A percentile compares a stretch with the other conserved stretches of the same genome.
Evolutionary conservation across 495 filamentous ascomycete genomes (phyloP).

Genomic region (Podospora comata): DNA sequence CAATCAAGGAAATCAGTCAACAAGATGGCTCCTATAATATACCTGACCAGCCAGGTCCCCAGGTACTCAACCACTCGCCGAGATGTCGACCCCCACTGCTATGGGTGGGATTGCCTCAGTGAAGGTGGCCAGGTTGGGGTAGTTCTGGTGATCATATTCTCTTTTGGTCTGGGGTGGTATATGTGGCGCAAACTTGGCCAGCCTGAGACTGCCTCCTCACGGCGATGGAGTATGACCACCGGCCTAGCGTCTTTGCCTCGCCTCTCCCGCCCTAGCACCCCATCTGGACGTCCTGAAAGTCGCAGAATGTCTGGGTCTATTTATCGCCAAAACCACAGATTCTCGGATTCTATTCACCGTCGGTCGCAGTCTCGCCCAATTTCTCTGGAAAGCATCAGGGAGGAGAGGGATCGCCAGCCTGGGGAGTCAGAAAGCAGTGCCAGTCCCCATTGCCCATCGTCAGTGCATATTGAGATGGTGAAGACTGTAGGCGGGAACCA

Average conservation of each 20-base stretch:
- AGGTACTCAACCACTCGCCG: background rate
- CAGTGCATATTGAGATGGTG: background rate
- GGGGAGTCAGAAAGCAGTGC: background rate
- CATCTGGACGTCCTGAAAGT: background rate
- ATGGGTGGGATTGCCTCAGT: constrained; percentile 27
- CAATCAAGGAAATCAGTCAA: background rate
- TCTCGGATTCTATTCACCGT: background rate
- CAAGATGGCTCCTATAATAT: constrained; percentile 1
- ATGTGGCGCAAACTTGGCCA: background rate
- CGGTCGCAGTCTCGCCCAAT: background rate
- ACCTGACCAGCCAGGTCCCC: background rate
- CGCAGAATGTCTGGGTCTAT: too few relatives aligned
- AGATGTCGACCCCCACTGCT: constrained; percentile 1
- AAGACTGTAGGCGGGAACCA: background rate
- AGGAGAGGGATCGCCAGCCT: background rate
- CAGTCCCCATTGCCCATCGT: background rate
- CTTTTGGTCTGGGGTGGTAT: background rate
- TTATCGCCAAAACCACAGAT: background rate
- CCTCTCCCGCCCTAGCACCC: background rate
- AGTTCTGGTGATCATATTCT: constrained; percentile 13
- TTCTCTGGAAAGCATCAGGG: background rate
- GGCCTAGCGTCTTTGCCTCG: background rate
- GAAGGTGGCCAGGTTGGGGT: constrained; percentile 20
- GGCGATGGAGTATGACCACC: background rate
- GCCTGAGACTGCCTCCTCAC: background rate